These are phyloP conservation scores for Rheum nobile DNA, from an alignment of 148 eudicot species.

Conservation along the genomic window DNA sequence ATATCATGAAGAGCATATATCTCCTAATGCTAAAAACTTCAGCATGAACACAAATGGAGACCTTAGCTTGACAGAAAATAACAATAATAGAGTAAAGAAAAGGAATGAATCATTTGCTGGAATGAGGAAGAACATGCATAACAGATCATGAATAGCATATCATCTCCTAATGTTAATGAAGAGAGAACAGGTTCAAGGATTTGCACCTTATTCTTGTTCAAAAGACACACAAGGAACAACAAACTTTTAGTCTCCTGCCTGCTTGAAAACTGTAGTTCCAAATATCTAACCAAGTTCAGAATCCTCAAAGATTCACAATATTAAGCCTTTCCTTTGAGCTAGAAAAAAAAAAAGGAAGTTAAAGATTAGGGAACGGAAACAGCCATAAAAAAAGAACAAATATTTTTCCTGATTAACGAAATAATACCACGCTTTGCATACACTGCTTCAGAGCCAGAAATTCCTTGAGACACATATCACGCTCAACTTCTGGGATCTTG, in stretches of 20 bases:
- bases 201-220: slow-evolving; percentile 4
- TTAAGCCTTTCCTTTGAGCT: slow-evolving; percentile 66
- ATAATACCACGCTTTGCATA: slow-evolving; percentile 76
- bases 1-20: background rate
- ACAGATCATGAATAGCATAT: background rate
- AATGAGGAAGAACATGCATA: background rate
- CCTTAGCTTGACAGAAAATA: background rate
- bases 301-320: background rate
- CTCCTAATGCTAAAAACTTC: background rate
- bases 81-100: background rate
- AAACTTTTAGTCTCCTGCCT: slow-evolving; percentile 10
- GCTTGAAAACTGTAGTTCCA: background rate
- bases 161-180: background rate
- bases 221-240: background rate
- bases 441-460: slow-evolving; percentile 66
- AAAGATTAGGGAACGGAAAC: background rate
- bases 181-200: background rate
- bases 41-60: background rate
- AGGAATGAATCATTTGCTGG: background rate
- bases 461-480: slow-evolving; percentile 88
- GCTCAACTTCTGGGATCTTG: slow-evolving; percentile 86
- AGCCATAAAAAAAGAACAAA: background rate
- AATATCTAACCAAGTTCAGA: background rate
- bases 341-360: slow-evolving; percentile 8
- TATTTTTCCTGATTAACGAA: background rate